Evolutionary conservation across 495 filamentous ascomycete species (phyloP), one percentile per base, ranked within the genome.

Genomic region (Evansstolkia leycettana): DNA sequence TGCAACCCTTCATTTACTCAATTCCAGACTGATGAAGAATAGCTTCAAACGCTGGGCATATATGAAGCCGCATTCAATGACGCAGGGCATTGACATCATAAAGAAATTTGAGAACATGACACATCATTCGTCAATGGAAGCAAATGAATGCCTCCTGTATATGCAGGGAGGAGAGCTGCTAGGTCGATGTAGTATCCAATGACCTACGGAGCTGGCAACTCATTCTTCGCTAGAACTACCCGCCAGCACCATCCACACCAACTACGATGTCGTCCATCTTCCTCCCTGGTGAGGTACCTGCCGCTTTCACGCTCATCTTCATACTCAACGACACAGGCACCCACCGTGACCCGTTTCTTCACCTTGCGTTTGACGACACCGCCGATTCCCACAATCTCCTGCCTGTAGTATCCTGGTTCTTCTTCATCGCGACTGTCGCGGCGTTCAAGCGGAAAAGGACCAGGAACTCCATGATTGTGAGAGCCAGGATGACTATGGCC

Each of bases 301-400:
- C 68, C 51, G 37, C 52, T 65, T 17, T 74, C 73, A 32, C 73
- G 66, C 62, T 90, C 86, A 52, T 90, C 83, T 39, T 83, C 81
- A 57, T 75, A 82, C 48, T 89, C 82, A 36, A 74, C 75, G 20
- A 93, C 86, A 40, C 78, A 84, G 13, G 80, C 80, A 10, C 86
- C 87, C 1, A 94, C 74, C 39, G 68, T 64, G 10, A 88, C 73
- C 47, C 79, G 73, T 43, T 78, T 77, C 54, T 84, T 80, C 6
- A 76, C 59, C 58, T 84, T 89, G 39, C 77, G 80, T 67, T 89
- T 93, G 31, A 93, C 72, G 7, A 76, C 66, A 0, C 87, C 87
- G 10, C 87, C 86, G 20, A 94, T 74, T 3, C 86, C 87, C 47
- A 90, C 83, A 42, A 92, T 76, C 55, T 94, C 87, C 50, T 89